Evolutionary conservation across 148 eudicot species (phyloP).

Genomic region (Rheum nobile): DNA sequence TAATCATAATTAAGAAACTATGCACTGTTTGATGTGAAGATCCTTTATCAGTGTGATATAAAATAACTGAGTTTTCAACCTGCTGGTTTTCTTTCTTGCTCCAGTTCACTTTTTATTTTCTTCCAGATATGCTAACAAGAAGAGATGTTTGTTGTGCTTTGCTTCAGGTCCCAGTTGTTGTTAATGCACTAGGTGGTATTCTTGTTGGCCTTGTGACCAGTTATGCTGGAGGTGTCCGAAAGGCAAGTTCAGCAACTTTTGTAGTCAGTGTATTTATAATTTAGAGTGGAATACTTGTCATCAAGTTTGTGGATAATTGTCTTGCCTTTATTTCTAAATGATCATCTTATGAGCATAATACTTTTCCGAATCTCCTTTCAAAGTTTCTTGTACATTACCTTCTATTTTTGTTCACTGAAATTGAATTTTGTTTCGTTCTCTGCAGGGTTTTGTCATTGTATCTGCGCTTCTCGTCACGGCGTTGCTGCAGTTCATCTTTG

Average conservation of each 20-base stretch:
- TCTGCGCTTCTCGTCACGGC: slow-evolving; percentile 95
- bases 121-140: background rate
- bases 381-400: background rate
- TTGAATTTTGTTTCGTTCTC: slow-evolving; percentile 5
- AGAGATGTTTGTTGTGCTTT: background rate
- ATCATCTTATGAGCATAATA: background rate
- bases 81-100: background rate
- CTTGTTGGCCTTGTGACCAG: slow-evolving; percentile 95
- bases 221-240: slow-evolving; percentile 89
- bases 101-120: background rate
- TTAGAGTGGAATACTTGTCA: background rate
- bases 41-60: background rate
- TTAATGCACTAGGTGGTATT: slow-evolving; percentile 93
- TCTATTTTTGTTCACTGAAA: background rate
- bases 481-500: slow-evolving; percentile 75
- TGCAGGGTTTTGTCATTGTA: slow-evolving; percentile 97
- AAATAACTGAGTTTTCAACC: background rate
- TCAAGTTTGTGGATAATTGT: background rate
- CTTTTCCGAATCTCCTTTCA: background rate
- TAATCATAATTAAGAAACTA: background rate
- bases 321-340: background rate
- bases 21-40: background rate
- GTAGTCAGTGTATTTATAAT: background rate
- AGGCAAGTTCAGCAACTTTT: slow-evolving; percentile 39
- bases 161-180: slow-evolving; percentile 68